Percentiles rank a stretch among this genome's conserved stretches.
These are phyloP conservation scores for Apiotrichum veenhuisii DNA, from an alignment of 1,284 basidiomycete species.

Conservation along the genomic window DNA sequence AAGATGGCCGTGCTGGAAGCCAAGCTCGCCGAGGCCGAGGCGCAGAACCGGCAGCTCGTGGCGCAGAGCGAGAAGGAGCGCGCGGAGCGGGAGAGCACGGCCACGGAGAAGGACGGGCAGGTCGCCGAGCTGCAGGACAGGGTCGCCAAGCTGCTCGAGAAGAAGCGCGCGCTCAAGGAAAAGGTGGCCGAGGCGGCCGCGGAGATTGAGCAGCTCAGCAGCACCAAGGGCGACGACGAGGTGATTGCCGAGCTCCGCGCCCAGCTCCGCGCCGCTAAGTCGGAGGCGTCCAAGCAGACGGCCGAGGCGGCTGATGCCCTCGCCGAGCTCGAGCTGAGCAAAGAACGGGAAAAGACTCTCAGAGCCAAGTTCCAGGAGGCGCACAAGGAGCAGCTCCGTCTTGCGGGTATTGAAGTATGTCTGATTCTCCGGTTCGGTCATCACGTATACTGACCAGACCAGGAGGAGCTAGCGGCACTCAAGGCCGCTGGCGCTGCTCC, in stretches of 20 bases:
- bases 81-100: not conserved
- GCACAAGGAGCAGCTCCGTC: conserved; percentile 26
- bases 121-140: not conserved
- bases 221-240: not conserved
- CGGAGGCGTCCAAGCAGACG: conserved; percentile 22
- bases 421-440: too few relatives aligned
- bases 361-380: conserved; percentile 25
- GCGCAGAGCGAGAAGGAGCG: not conserved
- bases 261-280: conserved; percentile 28
- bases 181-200: conserved; percentile 26
- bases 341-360: conserved; percentile 31
- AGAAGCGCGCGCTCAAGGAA: conserved; percentile 28
- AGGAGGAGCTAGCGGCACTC: conserved; percentile 32
- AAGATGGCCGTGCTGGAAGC: conserved; percentile 26
- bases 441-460: conserved; percentile 1
- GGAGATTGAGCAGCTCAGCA: conserved; percentile 30
- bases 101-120: not conserved
- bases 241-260: conserved; percentile 30
- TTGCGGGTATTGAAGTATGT: conserved; percentile 33
- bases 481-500: conserved; percentile 11
- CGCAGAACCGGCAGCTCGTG: not conserved
- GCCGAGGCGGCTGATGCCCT: conserved; percentile 30
- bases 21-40: conserved; percentile 2
- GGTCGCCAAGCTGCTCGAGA: conserved; percentile 19
- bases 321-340: conserved; percentile 30